Evolutionary conservation across 2,329 filamentous ascomycete genomes (phyloP), one percentile per base, ranked within the genome.

Genomic region (Myriosclerotinia curreyana): DNA sequence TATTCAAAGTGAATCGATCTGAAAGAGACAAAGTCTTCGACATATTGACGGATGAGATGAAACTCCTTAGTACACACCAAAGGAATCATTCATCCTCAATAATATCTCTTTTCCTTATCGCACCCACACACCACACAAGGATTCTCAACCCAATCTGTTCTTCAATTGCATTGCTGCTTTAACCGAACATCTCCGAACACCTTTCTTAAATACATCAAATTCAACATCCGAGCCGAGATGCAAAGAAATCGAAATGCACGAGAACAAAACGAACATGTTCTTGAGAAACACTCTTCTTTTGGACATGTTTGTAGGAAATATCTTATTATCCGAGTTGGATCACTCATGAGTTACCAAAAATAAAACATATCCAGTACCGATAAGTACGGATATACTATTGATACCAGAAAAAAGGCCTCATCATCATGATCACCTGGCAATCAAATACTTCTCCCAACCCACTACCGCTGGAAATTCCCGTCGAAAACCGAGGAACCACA

Each of bases 81-180:
- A 42, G 38, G 53, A 42, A 28, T 2, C 38, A 44, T n/a, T 56
- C 25, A 44, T 44, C 38, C 53, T 34, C 34, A 15, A 56, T 31
- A n/a, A 44, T 31, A 56, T 44, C 25, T 54, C 31, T 9, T 56
- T 44, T 36, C 17, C 38, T 56, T 31, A 56, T 56, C 53, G 53
- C 17, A 22, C n/a, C n/a, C 53, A 56, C 38, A 6, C 53, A 55
- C 22, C 15, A 54, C 38, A 55, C 51, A 17, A 53, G 51, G 34
- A 38, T 53, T 14, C 51, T 53, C 51, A 31, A 15, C 22, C 28
- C 9, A 50, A 51, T 52, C 50, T 36, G 20, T 34, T 42, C 40
- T 17, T 56, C 53, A n/a, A n/a, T 31, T 28, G 14, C 49, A 14
- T 55, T 42, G 53, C 53, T 42, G 53, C 53, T 55, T 55, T 55